Percentiles rank a stretch among this genome's conserved stretches.
Evolutionary conservation across 2,329 filamentous ascomycete species (phyloP).

Genomic region (Biscogniauxia marginata): DNA sequence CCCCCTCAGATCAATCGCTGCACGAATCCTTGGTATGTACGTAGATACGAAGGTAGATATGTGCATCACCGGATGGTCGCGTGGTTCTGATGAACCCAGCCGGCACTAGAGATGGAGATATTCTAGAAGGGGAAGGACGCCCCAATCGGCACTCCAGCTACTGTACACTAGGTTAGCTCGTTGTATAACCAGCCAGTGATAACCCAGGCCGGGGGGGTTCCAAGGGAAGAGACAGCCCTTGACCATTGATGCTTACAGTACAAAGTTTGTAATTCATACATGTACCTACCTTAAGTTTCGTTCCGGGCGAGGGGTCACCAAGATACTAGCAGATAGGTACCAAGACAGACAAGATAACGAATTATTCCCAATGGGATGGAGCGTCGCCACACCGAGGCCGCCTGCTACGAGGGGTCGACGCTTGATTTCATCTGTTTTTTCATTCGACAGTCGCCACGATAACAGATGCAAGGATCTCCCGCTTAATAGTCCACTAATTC

Average conservation of each 20-base stretch:
- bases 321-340: background rate
- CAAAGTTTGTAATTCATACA: no score
- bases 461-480: constrained; percentile 6
- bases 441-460: constrained; percentile 16
- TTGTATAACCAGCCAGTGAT: no score
- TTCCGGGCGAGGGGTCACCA: background rate
- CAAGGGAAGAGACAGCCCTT: no score
- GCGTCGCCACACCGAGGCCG: constrained; percentile 2
- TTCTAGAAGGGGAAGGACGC: constrained; percentile 34
- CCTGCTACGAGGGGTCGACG: background rate
- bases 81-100: constrained; percentile 24
- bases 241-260: no score
- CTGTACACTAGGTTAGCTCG: no score
- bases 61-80: constrained; percentile 26
- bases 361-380: constrained; percentile 8
- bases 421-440: background rate
- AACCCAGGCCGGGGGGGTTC: no score
- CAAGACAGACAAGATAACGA: background rate
- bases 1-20: no score
- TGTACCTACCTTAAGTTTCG: no score
- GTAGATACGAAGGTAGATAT: constrained; percentile 7
- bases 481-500: background rate
- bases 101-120: constrained; percentile 26
- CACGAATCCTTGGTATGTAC: background rate
- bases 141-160: constrained; percentile 5